Evolutionary conservation across 768 basidiomycete genomes (phyloP).

Genomic region (Dacryopinax spathularia): DNA sequence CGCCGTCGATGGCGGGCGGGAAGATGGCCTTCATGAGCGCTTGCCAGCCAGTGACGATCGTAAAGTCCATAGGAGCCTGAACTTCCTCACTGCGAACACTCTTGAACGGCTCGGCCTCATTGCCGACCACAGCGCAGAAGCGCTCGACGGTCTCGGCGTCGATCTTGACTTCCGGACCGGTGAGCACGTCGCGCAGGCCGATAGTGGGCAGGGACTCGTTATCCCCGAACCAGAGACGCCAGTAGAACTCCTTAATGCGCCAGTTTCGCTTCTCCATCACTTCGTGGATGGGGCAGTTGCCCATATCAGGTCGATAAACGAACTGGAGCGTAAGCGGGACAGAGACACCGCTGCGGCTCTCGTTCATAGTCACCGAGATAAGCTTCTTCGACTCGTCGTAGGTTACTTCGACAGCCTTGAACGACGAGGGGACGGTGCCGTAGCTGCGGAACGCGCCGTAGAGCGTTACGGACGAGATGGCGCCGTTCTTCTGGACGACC

Average conservation of each 20-base stretch:
- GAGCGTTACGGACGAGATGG: slow-evolving; percentile 45
- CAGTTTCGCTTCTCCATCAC: slow-evolving; percentile 66
- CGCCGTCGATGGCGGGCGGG: slow-evolving; percentile 80
- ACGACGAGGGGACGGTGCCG: slow-evolving; percentile 52
- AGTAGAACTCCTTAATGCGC: slow-evolving; percentile 94
- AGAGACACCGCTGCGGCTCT: slow-evolving; percentile 62
- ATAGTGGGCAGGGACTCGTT: slow-evolving; percentile 62
- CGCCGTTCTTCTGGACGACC: slow-evolving; percentile 32
- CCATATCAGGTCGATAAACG: slow-evolving; percentile 73
- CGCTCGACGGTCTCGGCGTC: slow-evolving; percentile 61
- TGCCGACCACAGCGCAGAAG: slow-evolving; percentile 88
- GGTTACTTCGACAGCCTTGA: slow-evolving; percentile 70
- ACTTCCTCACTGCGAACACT: slow-evolving; percentile 49
- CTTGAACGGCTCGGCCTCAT: slow-evolving; percentile 85
- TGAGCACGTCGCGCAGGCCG: slow-evolving; percentile 66
- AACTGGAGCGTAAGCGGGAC: slow-evolving; percentile 75
- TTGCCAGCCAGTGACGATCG: slow-evolving; percentile 98
- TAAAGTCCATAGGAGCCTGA: slow-evolving; percentile 95
- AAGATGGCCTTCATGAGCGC: slow-evolving; percentile 99
- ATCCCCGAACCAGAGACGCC: slow-evolving; percentile 96
- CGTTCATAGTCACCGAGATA: slow-evolving; percentile 64
- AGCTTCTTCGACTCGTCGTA: slow-evolving; percentile 38
- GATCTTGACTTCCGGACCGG: slow-evolving; percentile 74
- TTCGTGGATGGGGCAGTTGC: slow-evolving; percentile 88
- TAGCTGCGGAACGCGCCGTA: slow-evolving; percentile 71